Evolutionary conservation across 2,329 filamentous ascomycete genomes (phyloP), one percentile per base, ranked within the genome.

Genomic region (Capronia epimyces): DNA sequence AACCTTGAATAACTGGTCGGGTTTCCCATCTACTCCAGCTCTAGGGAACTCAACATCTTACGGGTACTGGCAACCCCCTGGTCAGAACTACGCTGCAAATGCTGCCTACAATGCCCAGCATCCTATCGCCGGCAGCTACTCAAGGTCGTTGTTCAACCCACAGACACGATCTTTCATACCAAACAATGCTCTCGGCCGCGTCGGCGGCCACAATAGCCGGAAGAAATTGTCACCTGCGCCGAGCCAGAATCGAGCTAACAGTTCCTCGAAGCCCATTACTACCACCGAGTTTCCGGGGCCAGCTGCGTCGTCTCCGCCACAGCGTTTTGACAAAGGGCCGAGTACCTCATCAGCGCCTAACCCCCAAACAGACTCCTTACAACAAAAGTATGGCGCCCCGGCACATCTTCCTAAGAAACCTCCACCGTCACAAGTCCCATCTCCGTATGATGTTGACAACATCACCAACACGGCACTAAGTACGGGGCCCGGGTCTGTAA

Each of bases 161-260:
- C 90, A 95, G 71, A 96, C 87, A 13, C 87, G 95, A 64, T 87
- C 90, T 0, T 96, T 97, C 67, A 81, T 95, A 20, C 91, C 91
- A 1, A 77, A 75, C 45, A 74, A 80, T 37, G 60, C 63, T 25
- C 54, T 65, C 29, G 56, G 63, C 12, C 67, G 68, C 43, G 66
- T 67, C 47, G 63, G 66, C 24, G 65, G 61, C 41, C 66, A 67
- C 52, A 61, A 58, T 48, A 51, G 58, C 27, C 37, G 54, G 25
- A 56, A 56, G 46, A 59, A 57, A 45, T 37, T 41, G 12, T 57
- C 52, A 3, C 22, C 65, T 65, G 27, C 61, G 61, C 57, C 54
- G 47, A 46, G 60, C 63, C 57, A 61, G 59, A 55, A 45, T 49
- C 53, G 45, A 62, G 18, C 68, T 44, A 53, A 54, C 47, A 60